These are phyloP conservation scores for Cercospora sp. DNA, from an alignment of 2,329 filamentous ascomycete genomes.

Conservation along the genomic window DNA sequence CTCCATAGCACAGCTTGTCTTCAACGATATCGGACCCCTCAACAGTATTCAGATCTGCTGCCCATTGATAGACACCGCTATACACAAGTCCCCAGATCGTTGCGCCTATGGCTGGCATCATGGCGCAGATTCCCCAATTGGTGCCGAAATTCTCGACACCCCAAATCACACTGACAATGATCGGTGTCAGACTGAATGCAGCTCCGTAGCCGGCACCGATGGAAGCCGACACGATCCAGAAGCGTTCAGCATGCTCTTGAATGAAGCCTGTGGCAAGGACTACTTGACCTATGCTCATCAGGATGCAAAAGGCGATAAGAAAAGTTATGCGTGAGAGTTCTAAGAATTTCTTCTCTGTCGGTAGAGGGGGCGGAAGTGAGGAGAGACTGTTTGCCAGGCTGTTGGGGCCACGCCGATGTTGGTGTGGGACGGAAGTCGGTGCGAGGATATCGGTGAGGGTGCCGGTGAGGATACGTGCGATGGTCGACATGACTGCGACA, in stretches of 20 bases:
- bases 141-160: slow-evolving; percentile 98
- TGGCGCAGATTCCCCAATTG: slow-evolving; percentile 94
- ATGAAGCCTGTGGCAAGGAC: slow-evolving; percentile 73
- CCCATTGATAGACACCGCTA: slow-evolving; percentile 73
- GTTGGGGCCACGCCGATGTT: slow-evolving; percentile 54
- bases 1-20: slow-evolving; percentile 73
- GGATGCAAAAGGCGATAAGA: slow-evolving; percentile 70
- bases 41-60: slow-evolving; percentile 48
- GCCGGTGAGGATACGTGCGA: slow-evolving; percentile 86
- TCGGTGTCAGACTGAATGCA: slow-evolving; percentile 76
- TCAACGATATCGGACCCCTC: slow-evolving; percentile 40
- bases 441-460: slow-evolving; percentile 86
- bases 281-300: slow-evolving; percentile 73
- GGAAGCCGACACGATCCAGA: slow-evolving; percentile 80
- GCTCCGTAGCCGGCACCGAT: slow-evolving; percentile 92
- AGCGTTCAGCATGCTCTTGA: slow-evolving; percentile 73
- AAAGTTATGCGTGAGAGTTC: slow-evolving; percentile 77
- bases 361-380: slow-evolving; percentile 33
- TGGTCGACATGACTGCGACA: slow-evolving; percentile 83
- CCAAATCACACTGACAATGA: slow-evolving; percentile 94
- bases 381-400: slow-evolving; percentile 45
- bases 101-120: slow-evolving; percentile 83
- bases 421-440: slow-evolving; percentile 50
- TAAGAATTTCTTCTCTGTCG: slow-evolving; percentile 42
- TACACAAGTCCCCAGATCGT: slow-evolving; percentile 92